These are phyloP conservation scores for Boletus hoseneyae DNA, from an alignment of 1,284 basidiomycete genomes.

Conservation along the genomic window DNA sequence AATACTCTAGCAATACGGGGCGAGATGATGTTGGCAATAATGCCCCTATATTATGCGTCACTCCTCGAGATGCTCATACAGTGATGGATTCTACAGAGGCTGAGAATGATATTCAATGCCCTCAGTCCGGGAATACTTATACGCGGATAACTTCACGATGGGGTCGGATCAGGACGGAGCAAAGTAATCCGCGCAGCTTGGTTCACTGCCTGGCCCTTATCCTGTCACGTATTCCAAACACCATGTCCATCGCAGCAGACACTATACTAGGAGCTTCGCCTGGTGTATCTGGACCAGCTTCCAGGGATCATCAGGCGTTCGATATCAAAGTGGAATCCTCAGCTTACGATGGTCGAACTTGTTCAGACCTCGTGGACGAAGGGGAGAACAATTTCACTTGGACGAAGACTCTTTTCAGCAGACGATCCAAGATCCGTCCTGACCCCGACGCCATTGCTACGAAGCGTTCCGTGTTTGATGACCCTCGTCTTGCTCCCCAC, in stretches of 20 bases:
- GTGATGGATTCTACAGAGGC: too few relatives aligned
- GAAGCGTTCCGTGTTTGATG: slow-evolving; percentile 54
- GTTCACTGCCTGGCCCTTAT: not conserved
- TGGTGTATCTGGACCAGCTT: not conserved
- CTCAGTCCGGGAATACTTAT: not conserved
- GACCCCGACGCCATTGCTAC: slow-evolving; percentile 14
- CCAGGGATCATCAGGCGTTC: not conserved
- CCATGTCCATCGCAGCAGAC: not conserved
- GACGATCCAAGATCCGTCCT: not conserved
- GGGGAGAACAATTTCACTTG: slow-evolving; percentile 1
- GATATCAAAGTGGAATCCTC: not conserved
- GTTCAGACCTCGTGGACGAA: slow-evolving; percentile 12
- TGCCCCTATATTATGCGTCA: too few relatives aligned
- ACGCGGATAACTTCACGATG: not conserved
- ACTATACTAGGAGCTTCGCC: not conserved
- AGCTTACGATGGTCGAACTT: not conserved
- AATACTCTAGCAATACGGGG: not conserved
- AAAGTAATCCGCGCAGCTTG: too few relatives aligned
- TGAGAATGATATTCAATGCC: too few relatives aligned
- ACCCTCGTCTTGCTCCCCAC: slow-evolving; percentile 45
- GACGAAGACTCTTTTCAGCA: slow-evolving; percentile 3
- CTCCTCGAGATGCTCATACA: too few relatives aligned
- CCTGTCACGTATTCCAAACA: not conserved
- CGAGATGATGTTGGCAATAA: not conserved
- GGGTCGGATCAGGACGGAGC: too few relatives aligned